Base-by-base conservation (phyloP, 2,329 filamentous ascomycete genomes). In the Pezicula neosporulosa region DNA sequence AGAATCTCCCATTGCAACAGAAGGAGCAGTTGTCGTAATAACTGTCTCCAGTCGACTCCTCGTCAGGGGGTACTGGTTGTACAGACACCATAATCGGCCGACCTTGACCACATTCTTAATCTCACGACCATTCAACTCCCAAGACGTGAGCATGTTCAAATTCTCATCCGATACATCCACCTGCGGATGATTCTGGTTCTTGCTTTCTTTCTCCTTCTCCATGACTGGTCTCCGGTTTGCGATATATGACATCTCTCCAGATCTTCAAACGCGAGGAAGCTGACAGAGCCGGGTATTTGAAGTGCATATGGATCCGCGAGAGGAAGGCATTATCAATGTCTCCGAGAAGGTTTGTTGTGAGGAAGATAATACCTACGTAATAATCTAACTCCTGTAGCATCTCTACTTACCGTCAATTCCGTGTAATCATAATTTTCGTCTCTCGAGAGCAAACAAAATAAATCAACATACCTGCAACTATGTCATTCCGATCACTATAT, bases 241-340 rank as follows among this genome's bases (percentile, higher is more conserved):
- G 64, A 4, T 66, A 60, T 19, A 77, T 60, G 58, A 78, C 78
- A 57, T 77, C 77, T 39, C 64, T 61, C 76, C 76, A 78, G 27
- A 77, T 66, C 2, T 63, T 55, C 47, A 64, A 62, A 27, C 75
- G 66, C 2, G 73, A 70, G 10, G 70, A 66, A 3, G 60, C 56
- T 3, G 59, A 57, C 15, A 80, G 67, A 3, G 69, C 54, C 21
- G 65, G 61, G 66, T 77, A 78, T 24, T 74, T 63, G 28, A 78
- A 64, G 56, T 77, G 72, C 51, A 78, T 60, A 58, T 72, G 73
- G 44, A 78, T 71, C 16, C 75, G 68, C 49, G 73, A 75, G 44
- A 71, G 68, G 61, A 69, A 68, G 3, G 67, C 66, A 2, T 48
- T 52, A 50, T 69, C 65, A 48, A 69, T 68, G 37, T 58, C 63